Evolutionary conservation across 2,329 filamentous ascomycete species (phyloP).

Genomic region (Metarhizium robertsii): DNA sequence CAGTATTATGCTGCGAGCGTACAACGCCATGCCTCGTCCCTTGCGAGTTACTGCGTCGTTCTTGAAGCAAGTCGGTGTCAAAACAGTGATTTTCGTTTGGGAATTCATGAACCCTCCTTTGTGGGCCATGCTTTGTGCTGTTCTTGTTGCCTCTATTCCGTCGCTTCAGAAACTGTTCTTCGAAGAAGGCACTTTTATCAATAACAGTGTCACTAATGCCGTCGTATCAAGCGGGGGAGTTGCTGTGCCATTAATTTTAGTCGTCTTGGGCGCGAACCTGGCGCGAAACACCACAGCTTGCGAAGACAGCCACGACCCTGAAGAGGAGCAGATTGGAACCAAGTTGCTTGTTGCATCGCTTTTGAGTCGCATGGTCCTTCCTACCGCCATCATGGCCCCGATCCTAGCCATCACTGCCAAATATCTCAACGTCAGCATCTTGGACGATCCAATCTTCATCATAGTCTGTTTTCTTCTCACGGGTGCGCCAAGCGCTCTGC

Average conservation of each 20-base stretch:
- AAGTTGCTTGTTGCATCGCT: conserved; percentile 80
- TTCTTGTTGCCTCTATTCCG: conserved; percentile 83
- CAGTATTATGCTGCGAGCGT: conserved; percentile 17
- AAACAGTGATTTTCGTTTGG: conserved; percentile 61
- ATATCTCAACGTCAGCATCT: conserved; percentile 82
- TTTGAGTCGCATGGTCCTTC: conserved; percentile 83
- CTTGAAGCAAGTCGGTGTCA: conserved; percentile 23
- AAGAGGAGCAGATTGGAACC: conserved; percentile 59
- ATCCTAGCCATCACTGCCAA: conserved; percentile 81
- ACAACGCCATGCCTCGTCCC: conserved; percentile 30
- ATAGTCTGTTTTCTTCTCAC: conserved; percentile 96
- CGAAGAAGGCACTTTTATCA: conserved; percentile 76
- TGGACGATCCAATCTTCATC: conserved; percentile 96
- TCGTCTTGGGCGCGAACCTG: conserved; percentile 90
- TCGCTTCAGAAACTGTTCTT: conserved; percentile 79
- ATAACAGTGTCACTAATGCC: conserved; percentile 86
- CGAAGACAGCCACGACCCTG: conserved; percentile 52
- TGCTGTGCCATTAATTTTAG: conserved; percentile 87
- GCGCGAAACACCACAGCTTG: conserved; percentile 80
- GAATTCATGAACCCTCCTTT: conserved; percentile 97
- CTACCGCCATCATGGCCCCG: conserved; percentile 86
- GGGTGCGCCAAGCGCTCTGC: conserved; percentile 84
- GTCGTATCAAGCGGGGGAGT: conserved; percentile 79
- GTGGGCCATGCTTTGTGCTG: conserved; percentile 92
- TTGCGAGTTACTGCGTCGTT: conserved; percentile 26